Evolutionary conservation across 345 rosid species (phyloP).

Genomic region (Sonneratia caseolaris): DNA sequence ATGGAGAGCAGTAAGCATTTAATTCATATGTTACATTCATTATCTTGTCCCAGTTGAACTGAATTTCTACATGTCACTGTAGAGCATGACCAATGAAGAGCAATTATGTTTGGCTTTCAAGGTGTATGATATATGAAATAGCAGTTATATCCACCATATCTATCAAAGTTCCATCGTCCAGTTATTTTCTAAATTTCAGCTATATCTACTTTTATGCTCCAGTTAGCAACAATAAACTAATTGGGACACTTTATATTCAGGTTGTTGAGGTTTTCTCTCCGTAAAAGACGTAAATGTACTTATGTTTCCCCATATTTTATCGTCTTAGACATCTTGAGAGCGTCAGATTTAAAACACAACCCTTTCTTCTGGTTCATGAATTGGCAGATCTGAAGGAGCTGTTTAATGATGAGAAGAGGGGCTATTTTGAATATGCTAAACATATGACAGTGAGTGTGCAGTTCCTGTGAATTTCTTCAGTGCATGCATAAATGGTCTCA

Average conservation of each 20-base stretch:
- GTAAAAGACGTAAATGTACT: slow-evolving; percentile 55
- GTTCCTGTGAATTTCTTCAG: not conserved
- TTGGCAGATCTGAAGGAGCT: slow-evolving; percentile 49
- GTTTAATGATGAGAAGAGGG: slow-evolving; percentile 48
- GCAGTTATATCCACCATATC: not conserved
- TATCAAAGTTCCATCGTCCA: not conserved
- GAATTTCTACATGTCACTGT: not conserved
- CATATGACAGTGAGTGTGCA: slow-evolving; percentile 50
- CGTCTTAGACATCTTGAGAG: not conserved
- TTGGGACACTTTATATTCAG: slow-evolving; percentile 23
- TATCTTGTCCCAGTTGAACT: not conserved
- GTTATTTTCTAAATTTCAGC: not conserved
- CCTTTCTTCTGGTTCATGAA: not conserved
- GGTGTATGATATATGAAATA: not conserved
- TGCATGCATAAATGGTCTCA: slow-evolving; percentile 4
- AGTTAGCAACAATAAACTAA: not conserved
- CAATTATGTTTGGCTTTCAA: not conserved
- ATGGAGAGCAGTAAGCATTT: slow-evolving; percentile 58
- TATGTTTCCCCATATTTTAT: slow-evolving; percentile 1
- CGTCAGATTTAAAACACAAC: not conserved
- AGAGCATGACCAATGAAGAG: not conserved
- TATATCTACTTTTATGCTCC: not conserved
- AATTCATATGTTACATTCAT: not conserved
- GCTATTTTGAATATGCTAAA: slow-evolving; percentile 59
- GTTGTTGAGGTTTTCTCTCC: slow-evolving; percentile 56